These are phyloP conservation scores for Fusarium duplospermum DNA, from an alignment of 2,329 filamentous ascomycete genomes.

Conservation along the genomic window DNA sequence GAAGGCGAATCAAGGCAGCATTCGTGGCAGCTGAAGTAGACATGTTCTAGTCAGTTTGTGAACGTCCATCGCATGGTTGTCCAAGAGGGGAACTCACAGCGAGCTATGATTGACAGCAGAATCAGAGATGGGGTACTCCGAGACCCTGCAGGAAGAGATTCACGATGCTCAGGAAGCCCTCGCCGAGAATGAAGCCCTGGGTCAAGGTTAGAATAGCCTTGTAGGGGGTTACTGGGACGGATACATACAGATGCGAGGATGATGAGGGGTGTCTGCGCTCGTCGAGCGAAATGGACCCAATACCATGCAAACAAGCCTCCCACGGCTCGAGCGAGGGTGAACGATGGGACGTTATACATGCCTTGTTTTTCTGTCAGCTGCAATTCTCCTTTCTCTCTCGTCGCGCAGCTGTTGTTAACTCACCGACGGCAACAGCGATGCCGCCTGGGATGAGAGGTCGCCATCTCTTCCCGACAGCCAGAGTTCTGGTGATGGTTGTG, in stretches of 20 bases:
- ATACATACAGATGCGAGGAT: conserved; percentile 78
- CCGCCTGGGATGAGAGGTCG: conserved; percentile 85
- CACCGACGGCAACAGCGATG: conserved; percentile 93
- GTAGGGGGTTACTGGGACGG: neutral
- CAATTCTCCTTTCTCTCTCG: neutral
- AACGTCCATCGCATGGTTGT: neutral
- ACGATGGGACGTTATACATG: conserved; percentile 98
- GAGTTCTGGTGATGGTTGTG: conserved; percentile 78
- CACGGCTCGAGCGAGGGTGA: conserved; percentile 87
- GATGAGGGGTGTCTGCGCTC: conserved; percentile 80
- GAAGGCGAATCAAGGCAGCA: conserved; percentile 57
- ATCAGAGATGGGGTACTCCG: conserved; percentile 77
- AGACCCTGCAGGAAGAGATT: conserved; percentile 86
- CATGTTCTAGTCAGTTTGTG: neutral
- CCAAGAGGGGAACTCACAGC: neutral
- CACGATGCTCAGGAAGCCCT: conserved; percentile 91
- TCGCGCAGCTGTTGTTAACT: conserved; percentile 28
- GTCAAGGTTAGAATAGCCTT: conserved; percentile 19
- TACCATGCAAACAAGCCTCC: conserved; percentile 82
- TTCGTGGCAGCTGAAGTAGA: conserved; percentile 63
- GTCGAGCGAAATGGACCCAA: conserved; percentile 70
- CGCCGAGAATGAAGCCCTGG: conserved; percentile 88
- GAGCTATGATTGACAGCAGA: neutral
- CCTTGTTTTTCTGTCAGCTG: conserved; percentile 58
- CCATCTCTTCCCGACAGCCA: conserved; percentile 69